A percentile compares a stretch with the other conserved stretches of the same genome.
Conservation (phyloP, 2,329 filamentous ascomycete species). For the Sclerotinia minor region DNA sequence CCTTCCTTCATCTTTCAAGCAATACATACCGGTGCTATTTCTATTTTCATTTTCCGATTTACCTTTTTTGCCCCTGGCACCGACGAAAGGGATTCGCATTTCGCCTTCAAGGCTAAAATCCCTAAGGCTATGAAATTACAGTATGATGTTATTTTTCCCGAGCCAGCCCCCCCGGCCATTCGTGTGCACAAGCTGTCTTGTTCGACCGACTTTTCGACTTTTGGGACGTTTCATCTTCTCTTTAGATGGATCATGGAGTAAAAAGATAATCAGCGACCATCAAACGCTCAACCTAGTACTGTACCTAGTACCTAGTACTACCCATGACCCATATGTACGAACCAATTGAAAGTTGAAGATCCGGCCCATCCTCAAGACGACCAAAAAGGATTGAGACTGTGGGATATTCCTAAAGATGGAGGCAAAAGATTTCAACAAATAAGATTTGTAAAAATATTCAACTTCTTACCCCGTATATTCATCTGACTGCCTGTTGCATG, state of each 20-base stretch:
- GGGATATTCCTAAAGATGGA: background rate
- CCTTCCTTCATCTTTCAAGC: too few relatives aligned
- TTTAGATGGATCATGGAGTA: background rate
- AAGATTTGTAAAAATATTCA: conserved; percentile 16
- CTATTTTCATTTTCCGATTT: background rate
- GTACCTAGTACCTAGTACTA: too few relatives aligned
- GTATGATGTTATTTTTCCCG: conserved; percentile 13
- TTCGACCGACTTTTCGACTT: conserved; percentile 9
- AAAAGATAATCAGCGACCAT: conserved; percentile 17
- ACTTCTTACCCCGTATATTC: background rate
- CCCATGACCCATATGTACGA: background rate
- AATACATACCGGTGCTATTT: too few relatives aligned
- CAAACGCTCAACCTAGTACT: conserved; percentile 9
- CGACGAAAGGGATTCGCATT: background rate
- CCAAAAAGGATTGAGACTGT: conserved; percentile 4
- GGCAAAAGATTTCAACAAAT: conserved; percentile 13
- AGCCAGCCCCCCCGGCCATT: conserved; percentile 9
- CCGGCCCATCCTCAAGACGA: conserved; percentile 4
- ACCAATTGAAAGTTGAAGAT: conserved; percentile 8
- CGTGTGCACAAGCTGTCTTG: conserved; percentile 2
- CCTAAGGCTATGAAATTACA: background rate
- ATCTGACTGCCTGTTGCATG: conserved; percentile 21
- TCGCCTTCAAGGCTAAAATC: conserved; percentile 3
- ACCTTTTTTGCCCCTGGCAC: background rate
- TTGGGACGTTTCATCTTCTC: conserved; percentile 22